Conservation (phyloP, 192 early-diverging fungal genomes). For the Gamsiella multidivaricata region DNA sequence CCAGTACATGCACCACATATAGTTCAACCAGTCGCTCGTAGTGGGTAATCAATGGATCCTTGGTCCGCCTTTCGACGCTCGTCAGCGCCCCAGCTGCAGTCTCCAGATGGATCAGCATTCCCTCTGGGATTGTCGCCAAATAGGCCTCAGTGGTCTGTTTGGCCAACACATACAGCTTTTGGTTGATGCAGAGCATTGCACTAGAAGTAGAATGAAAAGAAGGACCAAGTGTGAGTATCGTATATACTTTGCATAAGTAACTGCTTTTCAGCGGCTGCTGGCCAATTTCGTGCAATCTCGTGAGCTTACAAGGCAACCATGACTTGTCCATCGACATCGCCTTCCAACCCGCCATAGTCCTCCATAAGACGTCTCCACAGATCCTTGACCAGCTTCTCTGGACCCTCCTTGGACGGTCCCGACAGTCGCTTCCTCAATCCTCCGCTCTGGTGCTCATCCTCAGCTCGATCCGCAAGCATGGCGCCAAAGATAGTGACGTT, state of each 20-base stretch:
- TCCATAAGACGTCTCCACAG: constrained; percentile 45
- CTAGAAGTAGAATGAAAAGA: constrained; percentile 6
- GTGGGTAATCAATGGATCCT: constrained; percentile 51
- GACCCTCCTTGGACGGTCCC: constrained; percentile 28
- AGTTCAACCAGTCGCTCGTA: constrained; percentile 56
- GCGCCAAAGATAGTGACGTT: constrained; percentile 52
- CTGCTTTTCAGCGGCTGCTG: no score
- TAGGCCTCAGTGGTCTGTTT: constrained; percentile 37
- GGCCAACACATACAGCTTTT: constrained; percentile 27
- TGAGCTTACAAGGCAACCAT: constrained; percentile 57
- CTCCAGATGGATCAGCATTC: constrained; percentile 45
- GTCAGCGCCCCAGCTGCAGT: constrained; percentile 32
- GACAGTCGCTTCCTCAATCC: constrained; percentile 14
- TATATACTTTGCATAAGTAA: neutral
- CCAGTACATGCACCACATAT: constrained; percentile 54
- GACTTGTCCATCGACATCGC: constrained; percentile 55
- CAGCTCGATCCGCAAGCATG: constrained; percentile 50
- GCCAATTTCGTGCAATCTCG: no score
- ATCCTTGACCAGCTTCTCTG: constrained; percentile 43
- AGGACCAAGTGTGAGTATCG: no score
- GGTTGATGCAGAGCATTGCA: constrained; percentile 36
- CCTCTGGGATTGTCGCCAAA: constrained; percentile 36
- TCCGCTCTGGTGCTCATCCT: constrained; percentile 1
- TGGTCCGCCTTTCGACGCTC: neutral
- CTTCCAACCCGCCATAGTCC: constrained; percentile 46